Evolutionary conservation across 768 basidiomycete species (phyloP).

Genomic region (Amanita brunnescens): DNA sequence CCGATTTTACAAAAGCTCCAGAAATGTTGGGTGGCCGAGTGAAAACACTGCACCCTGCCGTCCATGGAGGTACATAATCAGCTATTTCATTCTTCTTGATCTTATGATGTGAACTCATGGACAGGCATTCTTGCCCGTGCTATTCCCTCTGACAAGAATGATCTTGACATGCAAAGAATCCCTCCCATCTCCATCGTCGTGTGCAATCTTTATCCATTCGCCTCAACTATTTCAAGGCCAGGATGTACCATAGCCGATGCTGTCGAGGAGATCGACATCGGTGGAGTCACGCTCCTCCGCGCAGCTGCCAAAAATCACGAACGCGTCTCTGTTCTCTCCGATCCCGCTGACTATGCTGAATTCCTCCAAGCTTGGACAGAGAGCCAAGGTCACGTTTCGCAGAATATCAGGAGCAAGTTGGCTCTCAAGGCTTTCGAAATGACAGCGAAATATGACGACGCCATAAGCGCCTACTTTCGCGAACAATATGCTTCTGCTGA

Average conservation of each 20-base stretch:
- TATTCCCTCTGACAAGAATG: slow-evolving; percentile 83
- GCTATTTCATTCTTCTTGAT: neutral
- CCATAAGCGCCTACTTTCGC: slow-evolving; percentile 94
- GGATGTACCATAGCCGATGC: slow-evolving; percentile 87
- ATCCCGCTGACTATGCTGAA: slow-evolving; percentile 77
- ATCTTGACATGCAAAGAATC: slow-evolving; percentile 77
- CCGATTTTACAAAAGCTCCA: slow-evolving; percentile 93
- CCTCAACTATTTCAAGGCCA: slow-evolving; percentile 80
- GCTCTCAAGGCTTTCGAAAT: slow-evolving; percentile 97
- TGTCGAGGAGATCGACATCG: slow-evolving; percentile 98
- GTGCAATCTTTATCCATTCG: slow-evolving; percentile 98
- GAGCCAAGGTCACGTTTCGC: slow-evolving; percentile 69
- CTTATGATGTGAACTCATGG: neutral
- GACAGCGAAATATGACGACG: slow-evolving; percentile 92
- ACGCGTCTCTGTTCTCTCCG: slow-evolving; percentile 82
- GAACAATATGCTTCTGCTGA: slow-evolving; percentile 90
- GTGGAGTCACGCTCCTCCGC: slow-evolving; percentile 93
- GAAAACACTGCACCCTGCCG: slow-evolving; percentile 95
- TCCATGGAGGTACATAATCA: slow-evolving; percentile 73
- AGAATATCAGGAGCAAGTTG: slow-evolving; percentile 62
- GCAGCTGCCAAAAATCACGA: slow-evolving; percentile 98
- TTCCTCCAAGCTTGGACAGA: slow-evolving; percentile 73
- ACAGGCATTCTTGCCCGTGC: slow-evolving; percentile 89
- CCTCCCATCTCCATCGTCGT: slow-evolving; percentile 94
- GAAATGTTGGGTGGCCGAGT: slow-evolving; percentile 99